Evolutionary conservation across 192 early-diverging fungal genomes (phyloP).

Genomic region (Neocallimastix lanati): DNA sequence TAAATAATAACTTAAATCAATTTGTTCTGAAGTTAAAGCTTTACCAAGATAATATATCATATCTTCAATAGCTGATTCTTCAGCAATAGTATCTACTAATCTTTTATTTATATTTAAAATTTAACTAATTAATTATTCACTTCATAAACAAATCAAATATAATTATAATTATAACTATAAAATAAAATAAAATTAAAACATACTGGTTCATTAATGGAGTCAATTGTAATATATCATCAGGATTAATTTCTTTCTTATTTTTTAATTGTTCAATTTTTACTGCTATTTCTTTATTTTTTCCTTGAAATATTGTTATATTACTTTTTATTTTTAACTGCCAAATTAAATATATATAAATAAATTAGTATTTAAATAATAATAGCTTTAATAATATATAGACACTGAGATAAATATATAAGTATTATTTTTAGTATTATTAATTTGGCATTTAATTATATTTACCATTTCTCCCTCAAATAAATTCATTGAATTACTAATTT

Average conservation of each 20-base stretch:
- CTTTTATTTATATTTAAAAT: neutral
- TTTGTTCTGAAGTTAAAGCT: conserved; percentile 54
- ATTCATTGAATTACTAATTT: too few species aligned
- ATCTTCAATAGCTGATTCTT: conserved; percentile 78
- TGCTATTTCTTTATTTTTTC: neutral
- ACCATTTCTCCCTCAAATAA: too few species aligned
- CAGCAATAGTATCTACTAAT: conserved; percentile 55
- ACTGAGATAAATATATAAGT: too few species aligned
- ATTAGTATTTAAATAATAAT: too few species aligned
- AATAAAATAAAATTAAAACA: too few species aligned
- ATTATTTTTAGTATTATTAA: too few species aligned
- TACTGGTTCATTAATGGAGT: neutral
- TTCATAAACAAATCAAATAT: too few species aligned
- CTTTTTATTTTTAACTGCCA: neutral
- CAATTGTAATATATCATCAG: neutral
- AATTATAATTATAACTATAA: too few species aligned
- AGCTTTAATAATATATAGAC: too few species aligned
- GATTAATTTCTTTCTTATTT: neutral
- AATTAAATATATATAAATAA: too few species aligned
- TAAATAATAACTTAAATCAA: conserved; percentile 57
- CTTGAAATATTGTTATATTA: neutral
- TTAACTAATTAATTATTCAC: too few species aligned
- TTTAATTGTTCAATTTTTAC: neutral
- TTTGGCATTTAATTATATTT: too few species aligned
- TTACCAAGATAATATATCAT: conserved; percentile 63